Conservation (phyloP, 257 asterid species). For the Lycium barbarum region DNA sequence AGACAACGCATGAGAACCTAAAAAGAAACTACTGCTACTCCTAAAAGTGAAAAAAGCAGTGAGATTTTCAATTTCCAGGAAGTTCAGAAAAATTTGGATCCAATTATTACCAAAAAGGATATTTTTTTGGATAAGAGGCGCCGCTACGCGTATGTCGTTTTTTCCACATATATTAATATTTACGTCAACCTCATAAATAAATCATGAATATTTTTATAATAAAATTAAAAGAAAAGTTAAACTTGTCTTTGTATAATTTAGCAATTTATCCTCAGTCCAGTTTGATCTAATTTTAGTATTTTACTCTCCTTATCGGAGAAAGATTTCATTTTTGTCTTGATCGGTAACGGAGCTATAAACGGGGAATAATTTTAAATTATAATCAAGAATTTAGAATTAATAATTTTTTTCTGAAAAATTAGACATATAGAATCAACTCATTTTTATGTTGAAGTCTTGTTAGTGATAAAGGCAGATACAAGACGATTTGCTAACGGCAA, state of each 20-base stretch:
- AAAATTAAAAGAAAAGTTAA: neutral
- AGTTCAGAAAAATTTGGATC: neutral
- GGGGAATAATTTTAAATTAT: too few species aligned
- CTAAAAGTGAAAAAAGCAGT: slow-evolving; percentile 11
- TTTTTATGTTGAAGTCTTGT: neutral
- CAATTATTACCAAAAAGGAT: neutral
- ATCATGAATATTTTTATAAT: neutral
- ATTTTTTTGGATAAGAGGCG: neutral
- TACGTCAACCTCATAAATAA: neutral
- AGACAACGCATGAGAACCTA: slow-evolving; percentile 11
- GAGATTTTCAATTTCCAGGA: neutral
- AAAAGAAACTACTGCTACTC: neutral
- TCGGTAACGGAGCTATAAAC: neutral
- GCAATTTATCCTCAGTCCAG: neutral
- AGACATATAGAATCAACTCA: too few species aligned
- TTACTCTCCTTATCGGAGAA: neutral
- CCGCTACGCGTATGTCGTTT: neutral
- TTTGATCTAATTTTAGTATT: neutral
- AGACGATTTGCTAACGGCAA: too few species aligned
- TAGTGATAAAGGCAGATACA: too few species aligned
- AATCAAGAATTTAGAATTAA: neutral
- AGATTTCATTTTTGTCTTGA: neutral
- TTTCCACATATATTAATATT: neutral
- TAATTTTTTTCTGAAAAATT: too few species aligned
- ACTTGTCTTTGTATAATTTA: neutral